A percentile compares a stretch with the other conserved stretches of the same genome.
These are phyloP conservation scores for Tuber magnatum DNA, from an alignment of 495 filamentous ascomycete genomes.

Conservation along the genomic window DNA sequence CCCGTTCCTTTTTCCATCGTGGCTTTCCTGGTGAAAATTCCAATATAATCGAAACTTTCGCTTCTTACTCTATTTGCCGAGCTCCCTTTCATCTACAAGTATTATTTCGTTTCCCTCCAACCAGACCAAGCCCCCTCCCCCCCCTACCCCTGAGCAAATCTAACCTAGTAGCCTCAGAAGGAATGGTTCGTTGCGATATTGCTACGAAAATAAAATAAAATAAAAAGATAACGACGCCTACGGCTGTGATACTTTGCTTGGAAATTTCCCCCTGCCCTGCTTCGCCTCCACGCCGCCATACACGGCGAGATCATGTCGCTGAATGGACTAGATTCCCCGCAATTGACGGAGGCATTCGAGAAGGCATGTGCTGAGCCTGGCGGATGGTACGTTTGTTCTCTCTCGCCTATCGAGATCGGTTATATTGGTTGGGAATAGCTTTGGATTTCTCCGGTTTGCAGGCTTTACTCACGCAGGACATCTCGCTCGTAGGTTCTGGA, in stretches of 20 bases:
- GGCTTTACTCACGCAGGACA: slow-evolving; percentile 28
- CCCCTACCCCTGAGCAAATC: slow-evolving; percentile 36
- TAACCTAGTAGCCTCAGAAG: neutral
- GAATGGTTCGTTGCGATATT: neutral
- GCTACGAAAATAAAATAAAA: neutral
- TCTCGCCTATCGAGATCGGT: neutral
- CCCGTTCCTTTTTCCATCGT: slow-evolving; percentile 15
- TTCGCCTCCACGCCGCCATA: slow-evolving; percentile 13
- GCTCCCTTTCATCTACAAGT: slow-evolving; percentile 16
- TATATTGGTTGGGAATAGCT: neutral
- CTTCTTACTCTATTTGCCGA: slow-evolving; percentile 5
- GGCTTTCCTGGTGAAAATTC: slow-evolving; percentile 34
- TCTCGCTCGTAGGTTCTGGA: slow-evolving; percentile 65
- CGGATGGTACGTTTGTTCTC: slow-evolving; percentile 69
- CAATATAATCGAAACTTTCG: slow-evolving; percentile 30
- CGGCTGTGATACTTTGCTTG: slow-evolving; percentile 16
- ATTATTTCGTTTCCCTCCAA: neutral
- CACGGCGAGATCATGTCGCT: slow-evolving; percentile 65
- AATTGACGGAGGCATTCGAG: slow-evolving; percentile 77
- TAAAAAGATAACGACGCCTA: slow-evolving; percentile 24
- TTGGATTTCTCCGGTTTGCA: neutral
- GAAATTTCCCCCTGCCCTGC: slow-evolving; percentile 19
- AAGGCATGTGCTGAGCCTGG: slow-evolving; percentile 71
- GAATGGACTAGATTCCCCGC: slow-evolving; percentile 84
- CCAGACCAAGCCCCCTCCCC: slow-evolving; percentile 24